Base-by-base conservation (phyloP, 2,329 filamentous ascomycete species). In the Paecilomyces formosus region DNA sequence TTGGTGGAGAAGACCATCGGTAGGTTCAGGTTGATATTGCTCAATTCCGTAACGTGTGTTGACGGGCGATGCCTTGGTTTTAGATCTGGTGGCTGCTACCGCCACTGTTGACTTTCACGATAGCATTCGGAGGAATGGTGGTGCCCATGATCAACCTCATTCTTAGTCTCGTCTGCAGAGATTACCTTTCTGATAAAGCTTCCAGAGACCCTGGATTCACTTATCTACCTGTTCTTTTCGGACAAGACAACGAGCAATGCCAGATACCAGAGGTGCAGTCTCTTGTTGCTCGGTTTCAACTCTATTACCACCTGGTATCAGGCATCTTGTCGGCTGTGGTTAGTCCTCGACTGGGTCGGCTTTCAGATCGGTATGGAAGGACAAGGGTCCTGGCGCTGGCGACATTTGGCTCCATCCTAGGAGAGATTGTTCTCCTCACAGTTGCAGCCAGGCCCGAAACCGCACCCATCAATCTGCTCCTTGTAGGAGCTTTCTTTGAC, bases 111-210 rank as follows among this genome's bases (percentile, higher is more conserved):
- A 74, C 96, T 52, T 93, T 91, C 70, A 90, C 91, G 0, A 78
- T 95, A 57, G 92, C 92, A 0, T 93, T 94, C 72, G 94, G 93
- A 31, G 91, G 90, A 58, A 84, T 90, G 6, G 79, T 94, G 7
- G 90, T 97, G 8, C 92, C 93, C 9, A 94, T 89, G 72, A 81
- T 96, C 62, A 96, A 96, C 68, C 77, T 97, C 74, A 90, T 96
- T 62, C 81, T 96, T 61, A 83, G 87, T 59, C 81, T 99, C 28
- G 85, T 97, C 56, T 99, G 94, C 73, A 84, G 86, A 62, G 82
- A 89, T 61, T 95, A 96, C 73, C 88, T 94, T 64, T 82, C 86
- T 24, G 88, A 95, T 65, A 78, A 83, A 70, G 79, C 83, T 7
- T 70, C 80, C 3, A 64, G 74, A 8, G 81, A 90, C 62, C 86